These are phyloP conservation scores for Aechmea fasciata DNA, from an alignment of 176 grass and related monocot genomes.

Conservation along the genomic window DNA sequence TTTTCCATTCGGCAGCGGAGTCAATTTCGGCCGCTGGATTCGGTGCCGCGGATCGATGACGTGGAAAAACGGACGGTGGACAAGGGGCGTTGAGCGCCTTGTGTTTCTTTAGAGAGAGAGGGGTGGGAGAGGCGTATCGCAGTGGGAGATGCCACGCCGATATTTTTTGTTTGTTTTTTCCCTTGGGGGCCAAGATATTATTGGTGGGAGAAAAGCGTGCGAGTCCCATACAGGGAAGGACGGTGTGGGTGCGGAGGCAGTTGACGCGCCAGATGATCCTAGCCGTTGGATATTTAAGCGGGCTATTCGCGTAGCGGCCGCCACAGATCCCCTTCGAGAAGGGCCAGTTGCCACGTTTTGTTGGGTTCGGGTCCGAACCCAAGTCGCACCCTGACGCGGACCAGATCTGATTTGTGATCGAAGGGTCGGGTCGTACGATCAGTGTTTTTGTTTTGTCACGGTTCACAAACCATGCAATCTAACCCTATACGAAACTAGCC, in stretches of 20 bases:
- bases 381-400: not conserved
- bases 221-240: not conserved
- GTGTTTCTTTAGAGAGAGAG: constrained; percentile 64
- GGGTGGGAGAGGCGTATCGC: constrained; percentile 18
- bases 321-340: not conserved
- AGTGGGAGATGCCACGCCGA: constrained; percentile 42
- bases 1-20: constrained; percentile 9
- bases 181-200: constrained; percentile 2
- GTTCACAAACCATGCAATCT: too few relatives aligned
- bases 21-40: constrained; percentile 22
- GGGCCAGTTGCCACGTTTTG: not conserved
- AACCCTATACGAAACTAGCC: too few relatives aligned
- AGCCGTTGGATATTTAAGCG: not conserved
- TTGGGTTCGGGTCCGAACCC: not conserved
- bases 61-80: constrained; percentile 32
- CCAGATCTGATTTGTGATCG: not conserved
- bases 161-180: constrained; percentile 11
- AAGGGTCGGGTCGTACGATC: not conserved
- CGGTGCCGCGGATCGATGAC: constrained; percentile 39
- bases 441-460: too few relatives aligned
- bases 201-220: not conserved
- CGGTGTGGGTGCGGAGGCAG: not conserved
- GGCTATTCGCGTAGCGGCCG: not conserved
- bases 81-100: not conserved
- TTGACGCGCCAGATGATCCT: not conserved